These are phyloP conservation scores for Cinnamomum micranthum DNA, from an alignment of 164 flowering plant genomes.

Conservation along the genomic window DNA sequence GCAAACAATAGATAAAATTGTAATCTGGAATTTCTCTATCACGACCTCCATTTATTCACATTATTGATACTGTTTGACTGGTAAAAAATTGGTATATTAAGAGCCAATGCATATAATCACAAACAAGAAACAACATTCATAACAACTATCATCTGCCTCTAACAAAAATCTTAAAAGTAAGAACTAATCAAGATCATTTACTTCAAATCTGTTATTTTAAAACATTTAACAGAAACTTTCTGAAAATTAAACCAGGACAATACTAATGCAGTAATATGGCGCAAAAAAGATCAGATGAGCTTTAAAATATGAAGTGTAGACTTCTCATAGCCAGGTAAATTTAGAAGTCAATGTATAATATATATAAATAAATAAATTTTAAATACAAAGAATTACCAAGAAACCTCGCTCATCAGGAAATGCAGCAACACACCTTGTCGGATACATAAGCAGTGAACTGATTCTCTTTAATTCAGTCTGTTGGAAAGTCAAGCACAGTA, in stretches of 20 bases:
- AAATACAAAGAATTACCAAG: constrained; percentile 44
- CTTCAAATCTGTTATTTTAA: background rate
- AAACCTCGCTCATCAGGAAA: constrained; percentile 98
- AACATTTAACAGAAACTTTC: background rate
- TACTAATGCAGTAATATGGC: background rate
- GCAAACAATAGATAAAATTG: too few species aligned
- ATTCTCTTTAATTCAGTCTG: constrained; percentile 91
- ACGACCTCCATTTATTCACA: background rate
- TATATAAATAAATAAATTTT: background rate
- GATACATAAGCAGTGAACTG: constrained; percentile 81
- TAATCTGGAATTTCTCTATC: too few species aligned
- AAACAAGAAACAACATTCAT: background rate
- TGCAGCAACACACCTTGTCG: constrained; percentile 95
- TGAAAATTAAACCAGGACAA: background rate
- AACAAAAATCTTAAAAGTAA: background rate
- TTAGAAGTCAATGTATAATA: background rate
- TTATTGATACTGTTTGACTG: background rate
- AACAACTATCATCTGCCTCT: background rate
- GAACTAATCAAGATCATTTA: background rate
- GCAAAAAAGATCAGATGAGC: background rate
- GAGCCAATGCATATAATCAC: background rate
- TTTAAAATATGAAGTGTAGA: background rate
- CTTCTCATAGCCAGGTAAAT: background rate
- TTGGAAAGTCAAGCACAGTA: constrained; percentile 4
- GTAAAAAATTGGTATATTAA: background rate